These are phyloP conservation scores for Hortaea werneckii DNA, from an alignment of 2,329 filamentous ascomycete genomes.

Conservation along the genomic window DNA sequence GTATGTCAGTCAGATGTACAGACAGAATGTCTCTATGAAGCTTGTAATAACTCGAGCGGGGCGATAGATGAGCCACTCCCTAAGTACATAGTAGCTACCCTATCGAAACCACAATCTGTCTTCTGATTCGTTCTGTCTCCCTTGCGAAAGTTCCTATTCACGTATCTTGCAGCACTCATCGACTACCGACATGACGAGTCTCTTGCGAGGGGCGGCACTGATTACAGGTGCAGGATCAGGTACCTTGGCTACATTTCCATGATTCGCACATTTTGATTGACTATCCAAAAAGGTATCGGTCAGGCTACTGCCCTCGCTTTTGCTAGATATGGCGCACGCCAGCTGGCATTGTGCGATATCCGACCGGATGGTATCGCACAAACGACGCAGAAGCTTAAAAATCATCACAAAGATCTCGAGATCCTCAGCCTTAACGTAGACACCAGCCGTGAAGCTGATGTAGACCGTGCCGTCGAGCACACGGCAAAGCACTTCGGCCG, in stretches of 20 bases:
- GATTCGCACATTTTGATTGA: background rate
- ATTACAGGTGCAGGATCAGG: constrained; percentile 13
- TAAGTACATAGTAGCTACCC: too few species aligned
- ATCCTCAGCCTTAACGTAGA: constrained; percentile 10
- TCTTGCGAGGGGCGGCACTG: constrained; percentile 8
- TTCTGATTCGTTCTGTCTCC: too few species aligned
- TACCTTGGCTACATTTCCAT: background rate
- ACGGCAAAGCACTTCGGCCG: constrained; percentile 42
- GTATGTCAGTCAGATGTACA: too few species aligned
- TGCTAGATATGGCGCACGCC: constrained; percentile 9
- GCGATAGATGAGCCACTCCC: too few species aligned
- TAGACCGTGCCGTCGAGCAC: constrained; percentile 25
- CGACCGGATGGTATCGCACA: constrained; percentile 4
- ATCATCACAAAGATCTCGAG: constrained; percentile 3
- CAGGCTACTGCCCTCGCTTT: constrained; percentile 12
- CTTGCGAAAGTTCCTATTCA: too few species aligned
- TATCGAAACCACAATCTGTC: too few species aligned
- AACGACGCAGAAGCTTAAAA: constrained; percentile 6
- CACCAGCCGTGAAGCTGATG: constrained; percentile 7
- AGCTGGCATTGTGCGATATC: constrained; percentile 12
- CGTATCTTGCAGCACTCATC: background rate
- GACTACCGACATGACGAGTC: background rate
- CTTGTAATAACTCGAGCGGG: too few species aligned
- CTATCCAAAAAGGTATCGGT: constrained; percentile 8
- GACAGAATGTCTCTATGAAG: too few species aligned